A percentile compares a stretch with the other conserved stretches of the same genome.
Conservation (phyloP, 75 land plant species). For the Adiantum capillusveneris region DNA sequence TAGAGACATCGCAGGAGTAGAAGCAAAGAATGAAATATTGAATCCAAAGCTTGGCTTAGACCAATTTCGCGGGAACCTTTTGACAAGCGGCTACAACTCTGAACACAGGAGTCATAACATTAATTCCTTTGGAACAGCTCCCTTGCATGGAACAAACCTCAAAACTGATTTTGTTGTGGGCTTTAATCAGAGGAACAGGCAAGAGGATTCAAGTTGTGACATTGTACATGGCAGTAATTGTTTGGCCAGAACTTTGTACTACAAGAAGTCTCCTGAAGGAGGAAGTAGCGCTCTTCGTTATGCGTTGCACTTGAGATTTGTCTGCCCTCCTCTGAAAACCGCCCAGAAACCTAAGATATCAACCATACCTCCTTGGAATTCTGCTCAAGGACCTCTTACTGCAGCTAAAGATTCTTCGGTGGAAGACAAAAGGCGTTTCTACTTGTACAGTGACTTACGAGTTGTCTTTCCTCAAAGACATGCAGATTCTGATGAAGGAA, state of each 20-base stretch:
- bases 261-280: conserved; percentile 22
- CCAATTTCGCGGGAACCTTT: too few species aligned
- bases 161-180: too few species aligned
- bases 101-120: not conserved
- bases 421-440: conserved; percentile 61
- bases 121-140: too few species aligned
- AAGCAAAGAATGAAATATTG: not conserved
- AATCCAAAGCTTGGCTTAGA: too few species aligned
- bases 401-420: conserved; percentile 5
- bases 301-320: conserved; percentile 85
- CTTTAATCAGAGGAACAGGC: too few species aligned
- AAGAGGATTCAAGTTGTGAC: conserved; percentile 3
- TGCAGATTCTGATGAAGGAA: conserved; percentile 95
- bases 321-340: conserved; percentile 54
- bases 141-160: too few species aligned
- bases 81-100: too few species aligned
- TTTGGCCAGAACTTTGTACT: not conserved
- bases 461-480: conserved; percentile 99
- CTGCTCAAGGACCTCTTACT: not conserved
- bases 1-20: not conserved
- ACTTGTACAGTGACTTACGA: conserved; percentile 83
- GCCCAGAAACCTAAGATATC: not conserved
- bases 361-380: not conserved
- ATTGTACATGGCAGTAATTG: conserved; percentile 11
- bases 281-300: conserved; percentile 66